phyloP scores from a whole-genome alignment of 1,284 basidiomycete species.

The Malassezia furfur region DNA sequence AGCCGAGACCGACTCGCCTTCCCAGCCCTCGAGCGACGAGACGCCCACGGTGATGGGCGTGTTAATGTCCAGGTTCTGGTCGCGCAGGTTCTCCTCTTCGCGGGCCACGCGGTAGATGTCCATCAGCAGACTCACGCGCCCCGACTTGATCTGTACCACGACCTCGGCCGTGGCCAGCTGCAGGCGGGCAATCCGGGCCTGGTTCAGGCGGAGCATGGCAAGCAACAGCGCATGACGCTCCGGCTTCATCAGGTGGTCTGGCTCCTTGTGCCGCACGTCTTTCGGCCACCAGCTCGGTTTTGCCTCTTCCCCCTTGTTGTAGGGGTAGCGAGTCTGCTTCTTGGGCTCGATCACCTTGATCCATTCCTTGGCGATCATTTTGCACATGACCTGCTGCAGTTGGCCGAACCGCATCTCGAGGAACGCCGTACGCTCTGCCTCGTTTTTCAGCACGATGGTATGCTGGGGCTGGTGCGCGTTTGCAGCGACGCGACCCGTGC shows the following conservation, averaged over 20 bases:
- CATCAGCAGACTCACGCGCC: constrained; percentile 51
- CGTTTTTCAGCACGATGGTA: constrained; percentile 16
- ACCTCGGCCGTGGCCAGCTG: constrained; percentile 53
- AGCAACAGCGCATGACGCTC: constrained; percentile 52
- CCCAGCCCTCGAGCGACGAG: constrained; percentile 36
- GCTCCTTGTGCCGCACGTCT: constrained; percentile 53
- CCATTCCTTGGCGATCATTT: constrained; percentile 53
- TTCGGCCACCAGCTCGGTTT: constrained; percentile 55
- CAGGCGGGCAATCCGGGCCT: constrained; percentile 49
- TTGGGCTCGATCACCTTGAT: constrained; percentile 53
- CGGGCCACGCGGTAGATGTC: constrained; percentile 54
- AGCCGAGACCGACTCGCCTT: background rate
- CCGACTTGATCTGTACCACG: constrained; percentile 50
- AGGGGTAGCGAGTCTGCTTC: constrained; percentile 53
- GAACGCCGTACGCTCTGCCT: constrained; percentile 32
- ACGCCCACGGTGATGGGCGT: constrained; percentile 33
- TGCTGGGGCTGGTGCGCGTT: constrained; percentile 4
- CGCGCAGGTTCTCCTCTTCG: constrained; percentile 39
- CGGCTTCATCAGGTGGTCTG: constrained; percentile 52
- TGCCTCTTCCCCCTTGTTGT: constrained; percentile 53
- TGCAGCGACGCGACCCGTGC: background rate
- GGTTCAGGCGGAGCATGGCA: constrained; percentile 50
- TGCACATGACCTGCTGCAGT: constrained; percentile 53
- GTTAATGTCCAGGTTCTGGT: constrained; percentile 19
- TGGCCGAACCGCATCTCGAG: constrained; percentile 46